Conservation (phyloP, 305 asterid genomes). For the Solanum hybrid region DNA sequence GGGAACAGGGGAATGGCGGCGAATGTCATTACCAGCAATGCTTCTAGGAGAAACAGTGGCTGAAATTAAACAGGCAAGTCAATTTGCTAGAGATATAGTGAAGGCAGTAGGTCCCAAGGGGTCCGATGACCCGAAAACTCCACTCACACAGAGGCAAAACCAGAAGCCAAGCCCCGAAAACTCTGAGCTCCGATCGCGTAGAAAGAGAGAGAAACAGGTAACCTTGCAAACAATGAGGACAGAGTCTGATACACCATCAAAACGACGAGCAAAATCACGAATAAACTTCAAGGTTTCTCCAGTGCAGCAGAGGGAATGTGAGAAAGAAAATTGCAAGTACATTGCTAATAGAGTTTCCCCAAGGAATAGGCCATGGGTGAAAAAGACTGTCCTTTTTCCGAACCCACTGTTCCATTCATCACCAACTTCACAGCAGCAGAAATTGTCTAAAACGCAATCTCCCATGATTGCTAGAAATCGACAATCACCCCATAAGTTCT, state of each 20-base stretch:
- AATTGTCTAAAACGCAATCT: constrained; percentile 47
- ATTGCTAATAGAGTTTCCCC: constrained; percentile 74
- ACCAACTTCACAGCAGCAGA: constrained; percentile 39
- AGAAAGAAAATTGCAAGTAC: constrained; percentile 53
- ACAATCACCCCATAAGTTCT: constrained; percentile 61
- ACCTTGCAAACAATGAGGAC: constrained; percentile 25
- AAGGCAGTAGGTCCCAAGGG: constrained; percentile 34
- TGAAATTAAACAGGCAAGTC: constrained; percentile 67
- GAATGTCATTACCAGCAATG: constrained; percentile 93
- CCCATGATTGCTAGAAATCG: constrained; percentile 31
- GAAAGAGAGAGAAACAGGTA: constrained; percentile 58
- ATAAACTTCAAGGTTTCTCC: constrained; percentile 66
- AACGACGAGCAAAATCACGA: constrained; percentile 44
- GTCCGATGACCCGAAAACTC: constrained; percentile 64
- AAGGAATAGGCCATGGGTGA: constrained; percentile 73
- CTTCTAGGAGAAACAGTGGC: constrained; percentile 78
- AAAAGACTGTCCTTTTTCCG: constrained; percentile 71
- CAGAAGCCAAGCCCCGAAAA: constrained; percentile 27
- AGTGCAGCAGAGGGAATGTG: constrained; percentile 31
- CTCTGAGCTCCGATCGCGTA: constrained; percentile 41
- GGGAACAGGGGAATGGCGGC: constrained; percentile 62
- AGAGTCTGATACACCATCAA: constrained; percentile 26
- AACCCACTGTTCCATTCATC: constrained; percentile 67
- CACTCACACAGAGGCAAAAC: constrained; percentile 25
- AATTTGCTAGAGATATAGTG: constrained; percentile 56